These are phyloP conservation scores for Curvularia verruculosa DNA, from an alignment of 2,329 filamentous ascomycete species.

Conservation along the genomic window DNA sequence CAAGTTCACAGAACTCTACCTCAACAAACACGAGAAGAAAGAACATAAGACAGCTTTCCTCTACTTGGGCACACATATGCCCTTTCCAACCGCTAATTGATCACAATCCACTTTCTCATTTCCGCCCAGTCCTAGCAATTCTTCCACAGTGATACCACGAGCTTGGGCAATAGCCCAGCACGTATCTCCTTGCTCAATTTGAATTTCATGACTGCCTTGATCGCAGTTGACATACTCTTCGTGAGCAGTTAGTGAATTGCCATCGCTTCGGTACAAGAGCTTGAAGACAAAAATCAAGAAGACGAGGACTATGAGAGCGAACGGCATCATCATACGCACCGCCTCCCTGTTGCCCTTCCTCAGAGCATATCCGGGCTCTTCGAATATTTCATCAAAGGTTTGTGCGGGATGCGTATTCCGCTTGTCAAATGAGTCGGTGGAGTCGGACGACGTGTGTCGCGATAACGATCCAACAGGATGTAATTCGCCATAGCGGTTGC, in stretches of 20 bases:
- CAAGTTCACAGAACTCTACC: background rate
- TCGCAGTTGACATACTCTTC: conserved; percentile 26
- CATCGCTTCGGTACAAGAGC: conserved; percentile 19
- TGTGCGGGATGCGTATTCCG: conserved; percentile 5
- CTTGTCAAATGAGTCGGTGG: background rate
- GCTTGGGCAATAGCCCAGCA: conserved; percentile 61
- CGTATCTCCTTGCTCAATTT: conserved; percentile 56
- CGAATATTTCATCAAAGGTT: conserved; percentile 20
- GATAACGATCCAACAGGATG: conserved; percentile 20
- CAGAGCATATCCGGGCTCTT: conserved; percentile 21
- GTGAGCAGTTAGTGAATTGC: conserved; percentile 19
- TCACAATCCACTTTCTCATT: conserved; percentile 60
- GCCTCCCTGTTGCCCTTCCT: conserved; percentile 45
- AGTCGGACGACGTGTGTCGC: background rate
- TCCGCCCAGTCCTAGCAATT: conserved; percentile 49
- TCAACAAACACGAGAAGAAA: background rate
- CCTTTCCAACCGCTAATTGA: conserved; percentile 50
- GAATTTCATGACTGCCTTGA: conserved; percentile 46
- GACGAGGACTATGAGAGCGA: conserved; percentile 61
- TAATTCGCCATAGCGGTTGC: conserved; percentile 58
- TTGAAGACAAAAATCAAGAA: conserved; percentile 56
- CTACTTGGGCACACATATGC: conserved; percentile 54
- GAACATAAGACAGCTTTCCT: background rate
- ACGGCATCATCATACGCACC: conserved; percentile 64
- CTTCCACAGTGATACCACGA: conserved; percentile 53